A percentile compares a stretch with the other conserved stretches of the same genome.
phyloP scores from a whole-genome alignment of 805 yeast genomes.

The Sugiyamaella lignohabitans region DNA sequence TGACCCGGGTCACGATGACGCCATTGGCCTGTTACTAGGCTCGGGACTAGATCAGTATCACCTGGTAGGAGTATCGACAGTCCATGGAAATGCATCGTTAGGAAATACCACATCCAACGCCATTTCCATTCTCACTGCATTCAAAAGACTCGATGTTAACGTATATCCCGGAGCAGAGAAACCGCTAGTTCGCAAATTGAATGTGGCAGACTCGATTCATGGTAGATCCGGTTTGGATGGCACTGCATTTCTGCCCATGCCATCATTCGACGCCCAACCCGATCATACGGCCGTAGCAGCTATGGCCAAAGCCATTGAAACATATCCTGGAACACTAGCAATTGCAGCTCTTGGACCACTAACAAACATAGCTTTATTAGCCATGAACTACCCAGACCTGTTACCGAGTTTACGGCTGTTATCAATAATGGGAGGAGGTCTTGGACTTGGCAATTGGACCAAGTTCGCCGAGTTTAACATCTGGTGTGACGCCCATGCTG shows the following conservation, averaged over 20 bases:
- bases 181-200: slow-evolving; percentile 49
- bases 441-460: slow-evolving; percentile 42
- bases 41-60: slow-evolving; percentile 52
- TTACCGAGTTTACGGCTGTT: slow-evolving; percentile 44
- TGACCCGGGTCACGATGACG: slow-evolving; percentile 90
- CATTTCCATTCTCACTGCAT: slow-evolving; percentile 56
- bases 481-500: slow-evolving; percentile 70
- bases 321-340: slow-evolving; percentile 44
- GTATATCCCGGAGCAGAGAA: slow-evolving; percentile 60
- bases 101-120: slow-evolving; percentile 64
- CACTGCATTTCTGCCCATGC: slow-evolving; percentile 49
- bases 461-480: slow-evolving; percentile 68
- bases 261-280: slow-evolving; percentile 33
- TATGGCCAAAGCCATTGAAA: slow-evolving; percentile 39
- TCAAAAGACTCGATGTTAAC: slow-evolving; percentile 43
- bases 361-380: slow-evolving; percentile 61
- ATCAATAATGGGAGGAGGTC: slow-evolving; percentile 73
- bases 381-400: slow-evolving; percentile 49
- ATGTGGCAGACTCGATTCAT: slow-evolving; percentile 58
- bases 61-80: slow-evolving; percentile 65
- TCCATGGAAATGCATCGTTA: slow-evolving; percentile 64
- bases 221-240: slow-evolving; percentile 77
- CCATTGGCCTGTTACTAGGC: slow-evolving; percentile 63
- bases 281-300: slow-evolving; percentile 36
- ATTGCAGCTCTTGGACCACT: slow-evolving; percentile 72